phyloP scores from a whole-genome alignment of 768 basidiomycete species.

The Lentinula guzmanii region DNA sequence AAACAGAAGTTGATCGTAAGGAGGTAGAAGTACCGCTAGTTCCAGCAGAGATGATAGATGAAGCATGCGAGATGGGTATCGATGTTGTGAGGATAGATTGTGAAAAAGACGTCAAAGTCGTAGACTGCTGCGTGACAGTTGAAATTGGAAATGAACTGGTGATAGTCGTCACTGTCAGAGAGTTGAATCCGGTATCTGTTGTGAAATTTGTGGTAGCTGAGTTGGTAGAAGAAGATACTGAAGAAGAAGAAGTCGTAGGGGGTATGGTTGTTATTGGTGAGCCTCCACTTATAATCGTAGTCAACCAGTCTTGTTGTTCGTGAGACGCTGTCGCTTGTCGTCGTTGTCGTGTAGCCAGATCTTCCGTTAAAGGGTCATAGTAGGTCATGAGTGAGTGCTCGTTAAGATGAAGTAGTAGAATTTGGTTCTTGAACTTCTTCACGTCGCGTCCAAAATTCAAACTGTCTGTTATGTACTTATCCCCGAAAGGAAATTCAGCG shows the following conservation, averaged over 20 bases:
- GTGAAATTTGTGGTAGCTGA: not conserved
- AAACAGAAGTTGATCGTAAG: slow-evolving; percentile 12
- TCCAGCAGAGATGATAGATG: not conserved
- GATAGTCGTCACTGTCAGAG: not conserved
- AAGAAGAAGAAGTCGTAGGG: slow-evolving; percentile 4
- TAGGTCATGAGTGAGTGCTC: not conserved
- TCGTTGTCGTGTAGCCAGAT: not conserved
- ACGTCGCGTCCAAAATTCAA: not conserved
- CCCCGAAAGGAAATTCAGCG: not conserved
- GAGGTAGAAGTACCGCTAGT: slow-evolving; percentile 12
- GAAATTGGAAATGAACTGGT: slow-evolving; percentile 24
- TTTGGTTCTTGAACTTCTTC: not conserved
- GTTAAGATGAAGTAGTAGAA: not conserved
- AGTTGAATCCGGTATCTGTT: not conserved
- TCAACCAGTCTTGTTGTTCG: slow-evolving; percentile 2
- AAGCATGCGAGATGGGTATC: slow-evolving; percentile 10
- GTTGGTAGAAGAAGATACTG: not conserved
- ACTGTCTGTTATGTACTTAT: not conserved
- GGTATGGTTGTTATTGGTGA: slow-evolving; percentile 12
- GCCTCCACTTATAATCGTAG: slow-evolving; percentile 12
- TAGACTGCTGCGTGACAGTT: slow-evolving; percentile 31
- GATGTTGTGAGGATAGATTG: slow-evolving; percentile 25
- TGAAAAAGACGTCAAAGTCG: slow-evolving; percentile 36
- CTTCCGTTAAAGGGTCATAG: not conserved
- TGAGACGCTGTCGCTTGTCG: not conserved